Base-by-base conservation (phyloP, 2,329 filamentous ascomycete genomes). In the Pseudogymnoascus pannorum region DNA sequence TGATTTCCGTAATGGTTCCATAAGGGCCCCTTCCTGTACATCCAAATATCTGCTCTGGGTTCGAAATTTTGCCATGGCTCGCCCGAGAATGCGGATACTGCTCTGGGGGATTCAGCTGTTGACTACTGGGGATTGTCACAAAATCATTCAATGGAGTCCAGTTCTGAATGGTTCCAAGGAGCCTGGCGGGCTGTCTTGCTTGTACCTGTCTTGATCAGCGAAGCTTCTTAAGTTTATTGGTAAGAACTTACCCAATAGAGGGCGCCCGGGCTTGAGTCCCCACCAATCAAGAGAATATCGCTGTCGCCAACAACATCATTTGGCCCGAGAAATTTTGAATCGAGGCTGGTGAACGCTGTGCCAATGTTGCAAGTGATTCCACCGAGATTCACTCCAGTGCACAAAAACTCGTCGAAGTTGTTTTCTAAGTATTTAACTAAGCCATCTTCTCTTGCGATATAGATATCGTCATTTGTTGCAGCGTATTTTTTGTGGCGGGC, bases 381-480 rank as follows among this genome's bases (percentile, higher is more conserved):
- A 6, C 88, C 88, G 62, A 90, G 79, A 60, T 81, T 78, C 51
- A 81, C 79, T 60, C 81, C 77, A 40, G 79, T 78, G 59, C 81
- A 78, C 60, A 87, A 72, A 66, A 83, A 77, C 51, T 79, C 81
- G 64, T 77, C 77, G 5, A 74, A 73, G 44, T 83, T 82, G 62
- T 91, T 84, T 66, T 91, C 86, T 4, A 93, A 74, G 65, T 88
- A 89, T 60, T 87, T 82, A 8, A 97, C 81, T 57, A 87, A 78
- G 2, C 94, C 94, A 70, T 97, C 93, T 74, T 97, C 93, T 60
- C 92, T 85, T 9, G 88, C 89, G 14, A 99, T 77, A 70, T 94
- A 96, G 57, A 97, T 85, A 63, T 87, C 85, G 69, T 97, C 94
- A 35, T 86, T 85, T 16, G 77, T 80, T 60, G 81, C 76, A 59